Conservation (phyloP, 352 stramenopile genomes). For the Proteromonas lacertae region DNA sequence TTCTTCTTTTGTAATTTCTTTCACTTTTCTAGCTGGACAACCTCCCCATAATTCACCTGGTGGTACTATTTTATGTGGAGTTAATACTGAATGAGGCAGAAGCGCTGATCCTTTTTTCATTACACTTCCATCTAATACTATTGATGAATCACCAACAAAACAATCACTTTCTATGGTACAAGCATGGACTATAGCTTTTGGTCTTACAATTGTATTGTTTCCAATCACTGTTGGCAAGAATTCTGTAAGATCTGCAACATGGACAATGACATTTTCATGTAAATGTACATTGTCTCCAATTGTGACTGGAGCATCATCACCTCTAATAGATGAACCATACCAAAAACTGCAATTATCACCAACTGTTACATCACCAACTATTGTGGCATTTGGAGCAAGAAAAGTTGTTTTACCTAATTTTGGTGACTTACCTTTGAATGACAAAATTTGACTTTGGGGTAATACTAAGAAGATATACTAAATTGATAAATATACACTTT, state of each 20-base stretch:
- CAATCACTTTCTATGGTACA: slow-evolving; percentile 56
- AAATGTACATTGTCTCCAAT: slow-evolving; percentile 60
- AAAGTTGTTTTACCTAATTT: slow-evolving; percentile 15
- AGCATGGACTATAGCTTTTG: slow-evolving; percentile 40
- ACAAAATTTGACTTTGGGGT: slow-evolving; percentile 4
- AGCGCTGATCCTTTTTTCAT: slow-evolving; percentile 44
- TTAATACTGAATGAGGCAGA: slow-evolving; percentile 44
- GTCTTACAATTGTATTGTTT: slow-evolving; percentile 46
- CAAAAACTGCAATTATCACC: slow-evolving; percentile 49
- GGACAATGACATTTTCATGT: slow-evolving; percentile 53
- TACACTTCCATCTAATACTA: slow-evolving; percentile 40
- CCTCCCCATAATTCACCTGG: slow-evolving; percentile 24
- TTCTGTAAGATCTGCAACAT: too few species aligned
- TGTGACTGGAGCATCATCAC: slow-evolving; percentile 51
- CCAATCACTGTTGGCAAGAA: too few species aligned
- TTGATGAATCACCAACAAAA: slow-evolving; percentile 53
- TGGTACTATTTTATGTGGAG: slow-evolving; percentile 36
- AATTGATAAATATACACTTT: too few species aligned
- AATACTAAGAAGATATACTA: too few species aligned
- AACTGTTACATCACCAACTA: slow-evolving; percentile 60
- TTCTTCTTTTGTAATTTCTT: slow-evolving; percentile 5
- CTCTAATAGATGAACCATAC: slow-evolving; percentile 52
- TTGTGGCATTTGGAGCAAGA: slow-evolving; percentile 46
- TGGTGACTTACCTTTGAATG: slow-evolving; percentile 6
- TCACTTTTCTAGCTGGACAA: slow-evolving; percentile 8